Evolutionary conservation across 2,329 filamentous ascomycete species (phyloP), one percentile per base, ranked within the genome.

Genomic region (Clarireedia paspali): DNA sequence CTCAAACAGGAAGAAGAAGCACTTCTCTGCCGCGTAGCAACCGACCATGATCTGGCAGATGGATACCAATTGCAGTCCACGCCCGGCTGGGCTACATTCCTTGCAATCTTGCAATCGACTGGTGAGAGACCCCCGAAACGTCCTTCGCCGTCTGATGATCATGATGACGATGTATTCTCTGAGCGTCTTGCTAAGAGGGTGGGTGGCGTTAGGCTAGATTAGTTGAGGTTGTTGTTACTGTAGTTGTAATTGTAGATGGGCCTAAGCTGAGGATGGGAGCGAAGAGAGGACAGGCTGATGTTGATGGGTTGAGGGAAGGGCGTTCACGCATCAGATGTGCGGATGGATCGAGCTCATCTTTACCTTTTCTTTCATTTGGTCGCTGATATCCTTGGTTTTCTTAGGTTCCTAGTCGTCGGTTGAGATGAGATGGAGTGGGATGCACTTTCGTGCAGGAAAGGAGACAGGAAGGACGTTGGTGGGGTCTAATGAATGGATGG

Each of bases 111-210:
- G 75, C 84, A 94, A 84, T 88, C 91, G 83, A 91, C 89, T 81
- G 90, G 91, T 95, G 91, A 96, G 88, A 87, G 87, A 83, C 83
- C 87, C 82, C 85, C 85, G 73, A 95, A 94, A 80, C 88, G 83
- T 70, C 73, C 75, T 74, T 70, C 68, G 42, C 67, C 67, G 17
- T 63, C 63, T 57, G 61, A 59, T 56, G 67, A 67, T 63, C 66
- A 59, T 56, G 67, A 67, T 63, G 67, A 66, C 63, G 63, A 59
- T 57, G 62, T 65, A 42, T 57, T 54, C 57, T 67, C 60, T 62
- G 67, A 73, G 57, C 71, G 70, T 53, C 78, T 83, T 77, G 77
- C 81, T 82, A 84, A 84, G 75, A 76, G 79, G 74, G 78, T 84
- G 80, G 79, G 79, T 78, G 77, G 79, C 73, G 79, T 83, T 78